Conservation (phyloP, 148 eudicot genomes). For the Bassia scoparia region DNA sequence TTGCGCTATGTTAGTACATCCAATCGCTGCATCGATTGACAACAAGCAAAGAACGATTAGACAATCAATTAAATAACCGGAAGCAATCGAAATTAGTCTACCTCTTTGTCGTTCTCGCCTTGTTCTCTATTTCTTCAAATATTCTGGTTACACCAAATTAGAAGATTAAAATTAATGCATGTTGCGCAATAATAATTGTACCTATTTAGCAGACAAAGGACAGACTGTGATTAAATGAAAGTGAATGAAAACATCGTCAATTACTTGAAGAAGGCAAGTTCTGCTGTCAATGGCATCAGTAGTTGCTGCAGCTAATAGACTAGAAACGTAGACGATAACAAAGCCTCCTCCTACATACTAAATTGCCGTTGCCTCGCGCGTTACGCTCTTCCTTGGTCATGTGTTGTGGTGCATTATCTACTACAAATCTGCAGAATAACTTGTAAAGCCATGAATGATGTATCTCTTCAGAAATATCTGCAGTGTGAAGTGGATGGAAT, state of each 20-base stretch:
- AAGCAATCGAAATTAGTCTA: slow-evolving; percentile 15
- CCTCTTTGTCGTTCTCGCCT: slow-evolving; percentile 94
- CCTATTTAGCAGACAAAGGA: background rate
- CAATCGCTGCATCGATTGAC: slow-evolving; percentile 50
- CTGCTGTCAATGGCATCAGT: slow-evolving; percentile 45
- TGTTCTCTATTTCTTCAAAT: slow-evolving; percentile 91
- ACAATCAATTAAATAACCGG: background rate
- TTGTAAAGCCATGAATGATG: slow-evolving; percentile 24
- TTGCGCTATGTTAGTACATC: slow-evolving; percentile 84
- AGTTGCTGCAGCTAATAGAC: slow-evolving; percentile 28
- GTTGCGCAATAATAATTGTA: background rate
- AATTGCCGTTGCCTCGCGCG: background rate
- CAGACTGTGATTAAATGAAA: background rate
- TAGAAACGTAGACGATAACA: slow-evolving; percentile 15
- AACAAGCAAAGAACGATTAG: background rate
- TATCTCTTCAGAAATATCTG: background rate
- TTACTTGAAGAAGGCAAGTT: slow-evolving; percentile 77
- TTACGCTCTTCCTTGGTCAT: background rate
- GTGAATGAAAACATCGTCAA: background rate
- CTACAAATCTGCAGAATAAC: slow-evolving; percentile 16
- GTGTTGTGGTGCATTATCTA: slow-evolving; percentile 15
- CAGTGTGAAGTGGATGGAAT: slow-evolving; percentile 11
- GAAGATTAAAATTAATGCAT: background rate
- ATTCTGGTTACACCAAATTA: slow-evolving; percentile 42
- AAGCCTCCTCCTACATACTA: slow-evolving; percentile 26